Evolutionary conservation across 1,139 yeast genomes (phyloP).

Genomic region (Torulaspora pretoriensis): DNA sequence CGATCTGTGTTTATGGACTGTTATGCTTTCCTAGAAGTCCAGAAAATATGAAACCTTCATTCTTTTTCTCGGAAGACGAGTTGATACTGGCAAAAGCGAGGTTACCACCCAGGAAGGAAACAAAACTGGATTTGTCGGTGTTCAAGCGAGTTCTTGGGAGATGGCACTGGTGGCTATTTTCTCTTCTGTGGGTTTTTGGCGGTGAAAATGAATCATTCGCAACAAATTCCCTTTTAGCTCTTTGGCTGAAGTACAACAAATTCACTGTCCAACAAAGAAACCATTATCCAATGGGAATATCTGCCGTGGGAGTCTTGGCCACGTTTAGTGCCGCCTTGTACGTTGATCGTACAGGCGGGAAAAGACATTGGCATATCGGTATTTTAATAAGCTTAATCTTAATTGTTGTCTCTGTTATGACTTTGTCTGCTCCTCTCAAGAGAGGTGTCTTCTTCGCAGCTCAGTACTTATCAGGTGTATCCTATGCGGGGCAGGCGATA

Average conservation of each 20-base stretch:
- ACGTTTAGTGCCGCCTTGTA: slow-evolving; percentile 41
- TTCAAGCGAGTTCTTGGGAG: slow-evolving; percentile 39
- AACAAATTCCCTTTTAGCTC: slow-evolving; percentile 42
- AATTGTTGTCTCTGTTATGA: slow-evolving; percentile 40
- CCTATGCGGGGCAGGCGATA: slow-evolving; percentile 46
- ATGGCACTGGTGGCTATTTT: slow-evolving; percentile 46
- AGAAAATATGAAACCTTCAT: slow-evolving; percentile 27
- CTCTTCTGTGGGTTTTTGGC: slow-evolving; percentile 36
- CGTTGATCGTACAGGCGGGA: slow-evolving; percentile 42
- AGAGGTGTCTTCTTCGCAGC: slow-evolving; percentile 40
- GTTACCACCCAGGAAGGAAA: slow-evolving; percentile 8
- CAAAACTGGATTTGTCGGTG: slow-evolving; percentile 36
- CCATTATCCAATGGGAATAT: slow-evolving; percentile 47
- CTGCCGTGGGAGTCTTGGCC: slow-evolving; percentile 43
- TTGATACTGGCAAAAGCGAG: slow-evolving; percentile 26
- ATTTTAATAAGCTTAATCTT: slow-evolving; percentile 37
- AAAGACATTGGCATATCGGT: slow-evolving; percentile 42
- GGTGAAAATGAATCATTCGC: slow-evolving; percentile 48
- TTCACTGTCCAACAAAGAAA: slow-evolving; percentile 42
- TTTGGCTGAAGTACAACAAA: slow-evolving; percentile 40
- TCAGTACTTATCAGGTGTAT: slow-evolving; percentile 43
- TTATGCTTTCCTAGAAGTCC: slow-evolving; percentile 52
- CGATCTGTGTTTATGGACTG: slow-evolving; percentile 40
- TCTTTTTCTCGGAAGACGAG: slow-evolving; percentile 25
- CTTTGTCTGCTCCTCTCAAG: slow-evolving; percentile 30